phyloP scores from a whole-genome alignment of 1,284 basidiomycete species.

The Trichosporon coremiiforme region DNA sequence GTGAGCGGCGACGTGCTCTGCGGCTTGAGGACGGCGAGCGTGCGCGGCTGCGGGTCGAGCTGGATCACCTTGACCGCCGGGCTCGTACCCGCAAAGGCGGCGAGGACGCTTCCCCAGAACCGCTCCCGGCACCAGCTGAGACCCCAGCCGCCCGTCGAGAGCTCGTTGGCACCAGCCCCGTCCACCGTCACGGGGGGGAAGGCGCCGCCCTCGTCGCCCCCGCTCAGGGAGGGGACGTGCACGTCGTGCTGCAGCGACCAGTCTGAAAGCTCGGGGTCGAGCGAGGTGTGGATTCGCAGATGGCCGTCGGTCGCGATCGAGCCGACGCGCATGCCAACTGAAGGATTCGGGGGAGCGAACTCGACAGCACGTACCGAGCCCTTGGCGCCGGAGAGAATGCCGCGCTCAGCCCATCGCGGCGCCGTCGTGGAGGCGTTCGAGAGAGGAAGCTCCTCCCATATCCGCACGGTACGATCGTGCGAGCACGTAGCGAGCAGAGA shows the following conservation, averaged over 20 bases:
- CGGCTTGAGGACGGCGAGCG: constrained; percentile 49
- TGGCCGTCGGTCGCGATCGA: constrained; percentile 82
- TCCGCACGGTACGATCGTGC: constrained; percentile 83
- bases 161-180: constrained; percentile 36
- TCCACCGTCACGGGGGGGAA: constrained; percentile 16
- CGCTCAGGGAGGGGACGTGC: constrained; percentile 64
- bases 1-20: constrained; percentile 62
- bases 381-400: constrained; percentile 75
- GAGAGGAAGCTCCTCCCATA: constrained; percentile 71
- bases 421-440: constrained; percentile 6
- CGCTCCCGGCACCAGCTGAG: constrained; percentile 90
- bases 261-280: constrained; percentile 74
- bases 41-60: constrained; percentile 55
- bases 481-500: constrained; percentile 78
- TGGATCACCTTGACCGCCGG: constrained; percentile 68
- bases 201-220: constrained; percentile 35
- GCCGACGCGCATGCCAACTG: constrained; percentile 83
- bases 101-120: constrained; percentile 88
- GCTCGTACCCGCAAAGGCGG: constrained; percentile 69
- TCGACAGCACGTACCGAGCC: constrained; percentile 80
- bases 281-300: constrained; percentile 84
- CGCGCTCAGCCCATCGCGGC: constrained; percentile 68
- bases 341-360: constrained; percentile 71
- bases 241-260: constrained; percentile 81
- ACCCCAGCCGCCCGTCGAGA: constrained; percentile 85